These are phyloP conservation scores for Acorus gramineus DNA, from an alignment of 106 monocot species.

Conservation along the genomic window DNA sequence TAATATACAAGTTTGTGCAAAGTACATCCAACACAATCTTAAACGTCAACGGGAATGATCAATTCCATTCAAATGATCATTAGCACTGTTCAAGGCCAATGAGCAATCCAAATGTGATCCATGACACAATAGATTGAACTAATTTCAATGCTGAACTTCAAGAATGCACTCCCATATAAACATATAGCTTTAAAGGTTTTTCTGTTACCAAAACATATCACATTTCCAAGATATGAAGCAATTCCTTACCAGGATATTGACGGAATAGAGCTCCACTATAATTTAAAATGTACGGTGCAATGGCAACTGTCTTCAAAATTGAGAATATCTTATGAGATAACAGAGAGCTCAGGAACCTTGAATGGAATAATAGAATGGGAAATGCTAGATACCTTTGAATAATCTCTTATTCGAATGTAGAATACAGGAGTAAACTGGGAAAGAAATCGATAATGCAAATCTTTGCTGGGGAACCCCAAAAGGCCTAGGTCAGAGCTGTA, in stretches of 20 bases:
- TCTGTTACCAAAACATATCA: too few relatives aligned
- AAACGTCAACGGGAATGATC: too few relatives aligned
- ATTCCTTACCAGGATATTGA: constrained; percentile 78
- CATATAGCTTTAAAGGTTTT: too few relatives aligned
- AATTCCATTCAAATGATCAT: too few relatives aligned
- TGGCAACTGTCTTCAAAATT: constrained; percentile 72
- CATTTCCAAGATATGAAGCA: neutral
- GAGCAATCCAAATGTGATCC: too few relatives aligned
- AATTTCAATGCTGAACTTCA: too few relatives aligned
- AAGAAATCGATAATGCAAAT: constrained; percentile 98
- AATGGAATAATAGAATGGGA: neutral
- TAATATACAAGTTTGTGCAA: too few relatives aligned
- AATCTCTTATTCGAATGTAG: constrained; percentile 88
- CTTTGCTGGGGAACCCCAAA: constrained; percentile 86
- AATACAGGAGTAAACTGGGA: constrained; percentile 88
- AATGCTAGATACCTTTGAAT: constrained; percentile 67
- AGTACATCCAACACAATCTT: too few relatives aligned
- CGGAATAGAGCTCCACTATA: constrained; percentile 93
- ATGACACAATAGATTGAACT: too few relatives aligned
- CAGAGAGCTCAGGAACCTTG: too few relatives aligned
- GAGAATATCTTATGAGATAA: constrained; percentile 5
- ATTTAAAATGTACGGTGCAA: constrained; percentile 84
- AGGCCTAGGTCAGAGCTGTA: constrained; percentile 92
- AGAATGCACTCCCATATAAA: too few relatives aligned
- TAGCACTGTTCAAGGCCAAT: too few relatives aligned